These are phyloP conservation scores for Botrytis pseudocinerea DNA, from an alignment of 2,329 filamentous ascomycete species.

Conservation along the genomic window DNA sequence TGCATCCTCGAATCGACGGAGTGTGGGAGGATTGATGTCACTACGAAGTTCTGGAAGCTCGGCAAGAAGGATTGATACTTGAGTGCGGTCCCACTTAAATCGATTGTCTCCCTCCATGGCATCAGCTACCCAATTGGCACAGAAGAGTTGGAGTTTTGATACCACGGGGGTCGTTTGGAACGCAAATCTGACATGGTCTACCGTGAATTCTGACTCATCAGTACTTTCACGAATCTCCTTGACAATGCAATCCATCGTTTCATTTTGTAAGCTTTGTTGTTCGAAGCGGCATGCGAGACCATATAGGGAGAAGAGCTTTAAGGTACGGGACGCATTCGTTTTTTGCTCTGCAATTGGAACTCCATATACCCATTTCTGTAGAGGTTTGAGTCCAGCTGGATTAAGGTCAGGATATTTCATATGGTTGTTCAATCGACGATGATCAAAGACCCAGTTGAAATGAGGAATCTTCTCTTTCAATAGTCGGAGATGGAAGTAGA, in stretches of 20 bases:
- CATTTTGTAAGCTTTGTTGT: neutral
- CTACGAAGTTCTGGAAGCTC: neutral
- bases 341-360: neutral
- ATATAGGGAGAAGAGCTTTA: neutral
- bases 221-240: neutral
- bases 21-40: neutral
- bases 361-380: neutral
- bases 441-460: neutral
- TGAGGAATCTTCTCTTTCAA: neutral
- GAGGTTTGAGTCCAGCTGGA: neutral
- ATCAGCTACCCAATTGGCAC: neutral
- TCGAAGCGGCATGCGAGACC: neutral
- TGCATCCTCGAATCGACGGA: neutral
- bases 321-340: neutral
- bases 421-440: neutral
- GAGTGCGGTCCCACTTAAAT: neutral
- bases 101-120: too few relatives aligned
- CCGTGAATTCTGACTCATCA: neutral
- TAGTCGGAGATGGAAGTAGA: neutral
- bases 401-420: neutral
- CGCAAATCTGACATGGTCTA: neutral
- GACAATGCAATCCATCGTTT: neutral
- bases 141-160: neutral
- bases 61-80: neutral
- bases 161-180: neutral